Conservation (phyloP, 1,284 basidiomycete species). For the Amylostereum areolatum region DNA sequence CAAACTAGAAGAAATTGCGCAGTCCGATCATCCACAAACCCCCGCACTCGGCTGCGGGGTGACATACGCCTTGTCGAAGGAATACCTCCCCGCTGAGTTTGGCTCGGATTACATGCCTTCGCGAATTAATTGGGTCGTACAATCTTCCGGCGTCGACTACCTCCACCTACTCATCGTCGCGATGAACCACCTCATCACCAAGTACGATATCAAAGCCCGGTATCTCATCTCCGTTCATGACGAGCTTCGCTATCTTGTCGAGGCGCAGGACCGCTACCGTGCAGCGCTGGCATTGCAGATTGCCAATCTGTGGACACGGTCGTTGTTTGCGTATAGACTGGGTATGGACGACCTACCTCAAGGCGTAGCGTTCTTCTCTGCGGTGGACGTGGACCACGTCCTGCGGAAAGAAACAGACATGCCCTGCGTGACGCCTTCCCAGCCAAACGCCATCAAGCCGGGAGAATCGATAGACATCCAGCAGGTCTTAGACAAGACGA, state of each 20-base stretch:
- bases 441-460: slow-evolving; percentile 74
- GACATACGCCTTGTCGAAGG: slow-evolving; percentile 87
- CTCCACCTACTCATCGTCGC: slow-evolving; percentile 93
- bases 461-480: slow-evolving; percentile 84
- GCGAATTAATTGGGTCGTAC: slow-evolving; percentile 99
- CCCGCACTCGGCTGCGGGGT: slow-evolving; percentile 94
- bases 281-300: slow-evolving; percentile 92
- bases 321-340: slow-evolving; percentile 87
- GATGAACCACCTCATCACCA: slow-evolving; percentile 84
- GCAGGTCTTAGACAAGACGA: slow-evolving; percentile 59
- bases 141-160: slow-evolving; percentile 98
- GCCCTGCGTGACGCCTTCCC: slow-evolving; percentile 92
- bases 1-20: slow-evolving; percentile 93
- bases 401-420: slow-evolving; percentile 96
- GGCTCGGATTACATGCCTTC: slow-evolving; percentile 92
- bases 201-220: slow-evolving; percentile 84
- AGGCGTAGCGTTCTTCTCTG: slow-evolving; percentile 94
- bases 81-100: slow-evolving; percentile 75
- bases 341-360: slow-evolving; percentile 96
- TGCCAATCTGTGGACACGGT: slow-evolving; percentile 94
- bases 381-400: slow-evolving; percentile 90
- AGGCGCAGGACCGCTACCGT: slow-evolving; percentile 84
- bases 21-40: slow-evolving; percentile 83
- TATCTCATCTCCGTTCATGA: slow-evolving; percentile 98
- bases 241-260: slow-evolving; percentile 91